Evolutionary conservation across 1,139 yeast genomes (phyloP), one percentile per base, ranked within the genome.

Genomic region (Magnusiomyces starmeri): DNA sequence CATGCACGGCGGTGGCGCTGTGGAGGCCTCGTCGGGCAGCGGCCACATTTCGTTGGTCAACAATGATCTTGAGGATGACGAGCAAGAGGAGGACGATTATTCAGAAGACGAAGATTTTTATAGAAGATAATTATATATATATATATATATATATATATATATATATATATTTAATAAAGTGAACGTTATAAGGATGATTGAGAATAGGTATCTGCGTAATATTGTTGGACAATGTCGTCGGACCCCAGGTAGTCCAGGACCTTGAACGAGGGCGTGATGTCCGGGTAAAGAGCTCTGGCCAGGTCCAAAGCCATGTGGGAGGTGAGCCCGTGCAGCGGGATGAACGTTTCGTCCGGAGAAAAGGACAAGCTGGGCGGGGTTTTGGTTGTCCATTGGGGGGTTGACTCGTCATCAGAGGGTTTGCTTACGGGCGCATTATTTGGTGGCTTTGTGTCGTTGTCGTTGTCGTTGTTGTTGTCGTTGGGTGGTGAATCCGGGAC

Each of bases 281-380:
- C 43, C 9, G 53, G 53, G 24, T 37, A 39, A 8, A 50, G 22
- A 2, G 48, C 42, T 16, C 49, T 37, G 16, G 56, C 56, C 27
- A 53, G 35, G 50, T 66, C 70, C n/a, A 65, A 51, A 12, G 63
- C 57, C 27, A 66, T 62, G 47, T 65, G 66, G 2, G 68, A 66
- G 3, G 70, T 66, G 6, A 66, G 58, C 1, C 70, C 70, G 10
- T 56, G 59, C 12, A 53, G 21, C 2, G 34, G 34, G 12, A 50
- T 44, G 18, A 41, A 20, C 10, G 37, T 16, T 18, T 43, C 45
- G 7, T 21, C 26, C 3, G 34, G n/a, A 2, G 32, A n/a, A 14
- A 25, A 43, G 4, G 24, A 7, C 12, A 43, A 21, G 6, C 16
- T 9, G 20, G n/a, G 6, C 10, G 45, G 45, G 6, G 45, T 43